These are phyloP conservation scores for Annona cherimola DNA, from an alignment of 164 flowering plant genomes.

Conservation along the genomic window DNA sequence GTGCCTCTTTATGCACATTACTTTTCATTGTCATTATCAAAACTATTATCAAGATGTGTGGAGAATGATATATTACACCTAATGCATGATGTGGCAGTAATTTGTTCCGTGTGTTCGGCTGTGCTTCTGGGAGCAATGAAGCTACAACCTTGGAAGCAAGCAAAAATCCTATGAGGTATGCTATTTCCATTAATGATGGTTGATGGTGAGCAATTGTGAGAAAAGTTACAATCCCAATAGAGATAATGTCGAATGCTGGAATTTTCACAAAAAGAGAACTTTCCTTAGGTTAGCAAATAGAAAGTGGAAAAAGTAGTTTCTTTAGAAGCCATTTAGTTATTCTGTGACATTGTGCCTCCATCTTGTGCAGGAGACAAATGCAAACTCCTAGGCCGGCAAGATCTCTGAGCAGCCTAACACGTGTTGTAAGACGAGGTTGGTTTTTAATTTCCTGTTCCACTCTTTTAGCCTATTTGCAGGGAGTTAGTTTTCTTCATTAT, in stretches of 20 bases:
- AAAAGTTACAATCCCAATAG: too few species aligned
- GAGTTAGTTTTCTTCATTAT: background rate
- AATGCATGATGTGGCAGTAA: slow-evolving; percentile 46
- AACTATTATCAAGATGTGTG: background rate
- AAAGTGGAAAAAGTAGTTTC: too few species aligned
- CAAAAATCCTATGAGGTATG: slow-evolving; percentile 97
- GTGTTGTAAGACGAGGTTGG: slow-evolving; percentile 89
- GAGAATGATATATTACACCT: background rate
- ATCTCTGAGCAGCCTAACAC: slow-evolving; percentile 80
- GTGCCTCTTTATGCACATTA: background rate
- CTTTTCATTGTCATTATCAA: background rate
- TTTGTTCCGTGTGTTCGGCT: slow-evolving; percentile 90
- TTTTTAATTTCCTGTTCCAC: background rate
- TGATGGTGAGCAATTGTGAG: background rate
- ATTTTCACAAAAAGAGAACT: too few species aligned
- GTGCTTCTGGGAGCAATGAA: slow-evolving; percentile 66
- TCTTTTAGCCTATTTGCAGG: background rate
- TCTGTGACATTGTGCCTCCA: background rate
- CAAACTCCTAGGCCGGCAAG: slow-evolving; percentile 83
- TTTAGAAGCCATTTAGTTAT: background rate
- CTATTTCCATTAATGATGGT: too few species aligned
- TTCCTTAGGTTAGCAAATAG: too few species aligned
- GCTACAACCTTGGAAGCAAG: slow-evolving; percentile 94
- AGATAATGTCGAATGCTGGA: too few species aligned
- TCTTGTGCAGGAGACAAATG: slow-evolving; percentile 67